Evolutionary conservation across 371 early-diverging fungal species (phyloP).

Genomic region (Phascolomyces articulosus): DNA sequence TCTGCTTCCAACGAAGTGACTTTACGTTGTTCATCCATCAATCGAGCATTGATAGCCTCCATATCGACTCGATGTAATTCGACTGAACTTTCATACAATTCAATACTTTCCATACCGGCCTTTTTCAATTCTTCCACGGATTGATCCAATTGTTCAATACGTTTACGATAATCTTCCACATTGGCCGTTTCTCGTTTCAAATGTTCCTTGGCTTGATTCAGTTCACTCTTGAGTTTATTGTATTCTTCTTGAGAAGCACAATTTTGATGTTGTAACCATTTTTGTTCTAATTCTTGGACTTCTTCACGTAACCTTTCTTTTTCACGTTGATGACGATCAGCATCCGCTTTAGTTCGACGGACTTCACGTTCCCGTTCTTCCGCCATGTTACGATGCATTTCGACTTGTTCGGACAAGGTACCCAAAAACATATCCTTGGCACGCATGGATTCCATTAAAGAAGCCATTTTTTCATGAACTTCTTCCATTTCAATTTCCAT

Average conservation of each 20-base stretch:
- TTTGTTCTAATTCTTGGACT: constrained; percentile 40
- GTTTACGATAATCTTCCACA: constrained; percentile 34
- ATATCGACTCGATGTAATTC: constrained; percentile 51
- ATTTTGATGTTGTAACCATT: constrained; percentile 41
- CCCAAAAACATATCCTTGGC: constrained; percentile 55
- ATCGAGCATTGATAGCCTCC: constrained; percentile 46
- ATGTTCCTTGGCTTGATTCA: constrained; percentile 31
- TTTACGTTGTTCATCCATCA: constrained; percentile 48
- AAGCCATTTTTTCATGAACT: constrained; percentile 51
- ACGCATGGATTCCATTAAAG: constrained; percentile 47
- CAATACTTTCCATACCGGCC: constrained; percentile 59
- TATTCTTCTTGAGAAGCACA: constrained; percentile 36
- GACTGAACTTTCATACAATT: constrained; percentile 56
- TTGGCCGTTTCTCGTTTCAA: constrained; percentile 22
- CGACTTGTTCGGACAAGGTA: constrained; percentile 50
- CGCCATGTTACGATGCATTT: constrained; percentile 41
- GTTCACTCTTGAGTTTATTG: constrained; percentile 40
- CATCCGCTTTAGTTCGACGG: constrained; percentile 41
- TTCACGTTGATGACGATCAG: constrained; percentile 43
- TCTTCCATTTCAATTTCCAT: constrained; percentile 55
- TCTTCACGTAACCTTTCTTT: constrained; percentile 43
- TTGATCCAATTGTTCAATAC: constrained; percentile 33
- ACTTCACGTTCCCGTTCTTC: constrained; percentile 56
- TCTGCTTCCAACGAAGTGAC: constrained; percentile 31
- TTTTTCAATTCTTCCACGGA: constrained; percentile 49